Conservation (phyloP, 2,329 filamentous ascomycete genomes). For the Ophiostoma quercus region DNA sequence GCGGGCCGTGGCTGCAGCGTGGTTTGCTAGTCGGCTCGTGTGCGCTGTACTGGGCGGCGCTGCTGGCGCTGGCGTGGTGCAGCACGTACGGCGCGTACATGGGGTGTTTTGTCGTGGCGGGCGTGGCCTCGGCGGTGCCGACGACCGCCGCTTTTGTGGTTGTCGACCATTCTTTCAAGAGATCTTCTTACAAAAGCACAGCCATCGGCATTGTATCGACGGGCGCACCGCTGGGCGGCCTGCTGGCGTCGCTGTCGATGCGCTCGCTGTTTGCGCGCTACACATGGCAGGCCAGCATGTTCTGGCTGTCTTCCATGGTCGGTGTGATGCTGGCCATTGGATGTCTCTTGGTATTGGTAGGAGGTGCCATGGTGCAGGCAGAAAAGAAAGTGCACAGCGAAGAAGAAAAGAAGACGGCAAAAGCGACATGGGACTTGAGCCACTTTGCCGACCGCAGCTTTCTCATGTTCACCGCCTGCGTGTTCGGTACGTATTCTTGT, state of each 20-base stretch:
- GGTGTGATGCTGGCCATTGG: conserved; percentile 27
- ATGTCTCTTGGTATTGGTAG: conserved; percentile 21
- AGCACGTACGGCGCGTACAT: conserved; percentile 32
- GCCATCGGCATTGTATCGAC: neutral
- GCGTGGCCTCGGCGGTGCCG: conserved; percentile 29
- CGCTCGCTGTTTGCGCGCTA: conserved; percentile 29
- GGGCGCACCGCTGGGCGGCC: conserved; percentile 33
- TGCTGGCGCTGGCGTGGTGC: conserved; percentile 32
- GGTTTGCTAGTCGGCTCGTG: conserved; percentile 17
- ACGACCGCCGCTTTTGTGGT: conserved; percentile 31
- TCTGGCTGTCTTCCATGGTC: conserved; percentile 30
- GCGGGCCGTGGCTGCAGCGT: neutral
- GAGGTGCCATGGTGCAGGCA: neutral
- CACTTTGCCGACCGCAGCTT: conserved; percentile 29
- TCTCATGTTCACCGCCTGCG: conserved; percentile 30
- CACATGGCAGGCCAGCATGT: conserved; percentile 28
- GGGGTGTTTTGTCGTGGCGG: conserved; percentile 32
- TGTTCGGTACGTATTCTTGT: conserved; percentile 30
- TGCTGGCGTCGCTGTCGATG: conserved; percentile 32
- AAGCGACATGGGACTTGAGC: conserved; percentile 21
- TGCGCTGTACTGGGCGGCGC: conserved; percentile 28
- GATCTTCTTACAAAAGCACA: neutral
- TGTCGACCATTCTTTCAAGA: neutral
- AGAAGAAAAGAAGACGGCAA: neutral
- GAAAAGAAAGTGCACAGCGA: neutral